Percentiles rank a stretch among this genome's conserved stretches.
Evolutionary conservation across 2,329 filamentous ascomycete genomes (phyloP).

Genomic region (Pyricularia pennisetigena): DNA sequence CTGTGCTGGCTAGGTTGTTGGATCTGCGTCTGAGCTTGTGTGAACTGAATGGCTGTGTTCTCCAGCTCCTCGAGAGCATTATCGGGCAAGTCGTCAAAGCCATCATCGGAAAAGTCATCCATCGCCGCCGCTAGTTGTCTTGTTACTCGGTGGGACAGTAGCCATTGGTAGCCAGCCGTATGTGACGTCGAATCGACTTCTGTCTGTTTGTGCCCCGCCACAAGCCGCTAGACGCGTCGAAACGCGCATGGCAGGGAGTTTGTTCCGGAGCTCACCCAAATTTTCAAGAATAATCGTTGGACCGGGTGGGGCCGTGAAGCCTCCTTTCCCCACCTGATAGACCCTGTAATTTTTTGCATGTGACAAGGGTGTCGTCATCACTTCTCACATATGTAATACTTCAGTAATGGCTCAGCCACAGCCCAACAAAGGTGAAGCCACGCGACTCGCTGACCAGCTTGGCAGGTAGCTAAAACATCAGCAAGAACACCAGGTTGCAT

Average conservation of each 20-base stretch:
- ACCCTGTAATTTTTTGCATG: background rate
- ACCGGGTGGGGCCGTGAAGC: background rate
- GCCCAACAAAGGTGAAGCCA: background rate
- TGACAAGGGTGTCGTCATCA: background rate
- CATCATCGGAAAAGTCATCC: conserved; percentile 56
- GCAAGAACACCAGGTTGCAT: background rate
- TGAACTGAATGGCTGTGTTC: conserved; percentile 51
- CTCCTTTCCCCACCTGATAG: background rate
- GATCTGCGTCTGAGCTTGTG: conserved; percentile 33
- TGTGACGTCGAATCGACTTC: background rate
- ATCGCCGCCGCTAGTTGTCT: conserved; percentile 17
- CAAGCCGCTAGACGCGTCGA: background rate
- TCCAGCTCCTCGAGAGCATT: conserved; percentile 52
- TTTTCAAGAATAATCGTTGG: background rate
- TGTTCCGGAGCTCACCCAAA: background rate
- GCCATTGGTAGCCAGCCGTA: background rate
- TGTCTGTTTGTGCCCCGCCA: background rate
- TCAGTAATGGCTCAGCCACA: background rate
- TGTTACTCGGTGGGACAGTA: background rate
- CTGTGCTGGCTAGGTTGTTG: conserved; percentile 11
- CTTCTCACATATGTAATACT: background rate
- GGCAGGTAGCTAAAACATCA: background rate
- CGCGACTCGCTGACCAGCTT: background rate
- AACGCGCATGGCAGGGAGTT: background rate
- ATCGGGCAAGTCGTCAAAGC: conserved; percentile 49